Conservation (phyloP, 805 yeast genomes). For the Wilhelminamyces savonicus region DNA sequence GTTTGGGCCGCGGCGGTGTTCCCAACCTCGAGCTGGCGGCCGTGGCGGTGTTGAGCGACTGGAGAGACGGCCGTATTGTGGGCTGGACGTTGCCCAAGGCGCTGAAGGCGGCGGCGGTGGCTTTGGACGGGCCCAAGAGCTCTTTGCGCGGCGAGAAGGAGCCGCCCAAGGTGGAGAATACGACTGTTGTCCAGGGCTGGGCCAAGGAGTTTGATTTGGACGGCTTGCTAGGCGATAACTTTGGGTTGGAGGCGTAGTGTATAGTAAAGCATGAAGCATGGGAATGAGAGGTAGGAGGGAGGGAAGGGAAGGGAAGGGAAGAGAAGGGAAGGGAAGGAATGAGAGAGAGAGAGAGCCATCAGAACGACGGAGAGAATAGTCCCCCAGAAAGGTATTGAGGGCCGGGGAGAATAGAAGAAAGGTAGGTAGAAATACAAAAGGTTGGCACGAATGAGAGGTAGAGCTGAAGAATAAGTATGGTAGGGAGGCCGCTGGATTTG, state of each 20-base stretch:
- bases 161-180: slow-evolving; percentile 52
- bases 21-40: slow-evolving; percentile 89
- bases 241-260: slow-evolving; percentile 20
- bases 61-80: slow-evolving; percentile 93
- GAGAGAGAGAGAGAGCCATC: too few species aligned
- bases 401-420: too few species aligned
- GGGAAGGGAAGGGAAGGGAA: background rate
- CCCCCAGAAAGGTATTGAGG: too few species aligned
- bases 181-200: slow-evolving; percentile 85
- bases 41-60: slow-evolving; percentile 74
- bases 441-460: too few species aligned
- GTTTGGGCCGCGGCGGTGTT: slow-evolving; percentile 88
- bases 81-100: slow-evolving; percentile 82
- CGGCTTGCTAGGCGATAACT: slow-evolving; percentile 54
- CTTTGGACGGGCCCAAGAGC: slow-evolving; percentile 30
- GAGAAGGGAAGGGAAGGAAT: too few species aligned
- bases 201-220: slow-evolving; percentile 91
- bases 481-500: too few species aligned
- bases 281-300: background rate
- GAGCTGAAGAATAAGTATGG: too few species aligned
- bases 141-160: slow-evolving; percentile 36
- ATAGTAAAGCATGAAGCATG: background rate
- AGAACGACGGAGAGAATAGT: too few species aligned
- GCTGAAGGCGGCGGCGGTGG: slow-evolving; percentile 32
- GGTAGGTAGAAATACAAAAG: too few species aligned